Percentiles rank a stretch among this genome's conserved stretches.
phyloP scores from a whole-genome alignment of 1,284 basidiomycete species.

The Moniliophthora roreri region DNA sequence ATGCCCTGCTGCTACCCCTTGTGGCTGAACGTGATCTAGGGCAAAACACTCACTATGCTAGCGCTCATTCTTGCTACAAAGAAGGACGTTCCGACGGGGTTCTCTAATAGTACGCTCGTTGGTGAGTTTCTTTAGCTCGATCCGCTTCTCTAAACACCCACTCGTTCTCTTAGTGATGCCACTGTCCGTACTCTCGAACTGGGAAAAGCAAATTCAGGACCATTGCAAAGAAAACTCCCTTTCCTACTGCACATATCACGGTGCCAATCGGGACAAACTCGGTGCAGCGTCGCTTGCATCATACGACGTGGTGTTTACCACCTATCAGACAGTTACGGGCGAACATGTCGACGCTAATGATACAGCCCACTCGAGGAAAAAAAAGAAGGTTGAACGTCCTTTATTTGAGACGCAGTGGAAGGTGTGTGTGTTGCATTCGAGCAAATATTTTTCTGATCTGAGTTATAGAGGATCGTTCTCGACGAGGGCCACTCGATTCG shows the following conservation, averaged over 20 bases:
- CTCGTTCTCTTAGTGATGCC: slow-evolving; percentile 64
- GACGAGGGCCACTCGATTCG: slow-evolving; percentile 89
- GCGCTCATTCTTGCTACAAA: slow-evolving; percentile 77
- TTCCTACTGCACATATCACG: slow-evolving; percentile 69
- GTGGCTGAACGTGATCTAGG: slow-evolving; percentile 49
- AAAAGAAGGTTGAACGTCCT: slow-evolving; percentile 50
- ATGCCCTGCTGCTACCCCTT: not conserved
- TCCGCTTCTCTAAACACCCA: slow-evolving; percentile 6
- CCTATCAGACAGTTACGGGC: slow-evolving; percentile 74
- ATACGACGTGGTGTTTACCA: slow-evolving; percentile 87
- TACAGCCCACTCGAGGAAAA: slow-evolving; percentile 47
- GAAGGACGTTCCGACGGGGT: slow-evolving; percentile 54
- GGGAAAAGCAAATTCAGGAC: slow-evolving; percentile 86
- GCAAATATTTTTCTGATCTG: not conserved
- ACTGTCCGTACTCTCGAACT: slow-evolving; percentile 86
- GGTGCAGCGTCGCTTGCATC: slow-evolving; percentile 58
- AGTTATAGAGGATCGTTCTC: slow-evolving; percentile 67
- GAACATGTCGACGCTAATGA: slow-evolving; percentile 41
- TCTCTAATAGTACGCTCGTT: slow-evolving; percentile 70
- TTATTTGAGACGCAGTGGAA: slow-evolving; percentile 82
- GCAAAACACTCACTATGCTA: slow-evolving; percentile 85
- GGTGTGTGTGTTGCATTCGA: slow-evolving; percentile 34
- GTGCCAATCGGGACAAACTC: slow-evolving; percentile 56
- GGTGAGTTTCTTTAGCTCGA: slow-evolving; percentile 42
- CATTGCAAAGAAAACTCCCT: slow-evolving; percentile 65